These are phyloP conservation scores for Astragalus membranaceus DNA, from an alignment of 306 rosid genomes.

Conservation along the genomic window DNA sequence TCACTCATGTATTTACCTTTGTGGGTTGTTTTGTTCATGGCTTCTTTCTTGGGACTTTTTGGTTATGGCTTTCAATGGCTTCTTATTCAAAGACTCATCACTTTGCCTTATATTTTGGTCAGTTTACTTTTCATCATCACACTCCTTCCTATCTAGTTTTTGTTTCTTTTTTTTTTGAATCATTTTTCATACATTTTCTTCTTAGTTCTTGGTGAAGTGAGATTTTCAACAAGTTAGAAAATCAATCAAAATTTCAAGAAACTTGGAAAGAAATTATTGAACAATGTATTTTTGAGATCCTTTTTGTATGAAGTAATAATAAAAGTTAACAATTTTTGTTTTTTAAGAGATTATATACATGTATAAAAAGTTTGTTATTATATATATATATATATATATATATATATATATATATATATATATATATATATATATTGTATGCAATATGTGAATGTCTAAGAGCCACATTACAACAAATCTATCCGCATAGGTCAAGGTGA, in stretches of 20 bases:
- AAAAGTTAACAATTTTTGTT: no score
- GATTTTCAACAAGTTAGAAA: not conserved
- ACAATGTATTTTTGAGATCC: not conserved
- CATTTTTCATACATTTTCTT: not conserved
- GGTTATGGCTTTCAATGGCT: constrained; percentile 76
- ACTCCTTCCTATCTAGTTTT: not conserved
- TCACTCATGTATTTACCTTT: constrained; percentile 44
- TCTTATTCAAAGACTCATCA: constrained; percentile 35
- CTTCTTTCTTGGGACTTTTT: constrained; percentile 45
- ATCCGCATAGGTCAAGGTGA: not conserved
- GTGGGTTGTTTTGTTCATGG: constrained; percentile 45
- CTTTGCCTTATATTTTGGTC: constrained; percentile 56
- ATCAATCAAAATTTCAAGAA: not conserved
- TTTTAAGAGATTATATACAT: no score
- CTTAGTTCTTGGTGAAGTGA: not conserved
- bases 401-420: no score
- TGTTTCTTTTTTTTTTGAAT: not conserved
- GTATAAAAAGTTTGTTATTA: no score
- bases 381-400: no score
- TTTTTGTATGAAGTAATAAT: not conserved
- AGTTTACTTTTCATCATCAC: constrained; percentile 4
- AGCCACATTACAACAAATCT: constrained; percentile 15
- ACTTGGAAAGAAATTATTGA: not conserved
- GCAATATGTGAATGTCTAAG: not conserved
- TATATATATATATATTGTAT: no score